Conservation (phyloP, 768 basidiomycete species). For the Auricularia heimuer region DNA sequence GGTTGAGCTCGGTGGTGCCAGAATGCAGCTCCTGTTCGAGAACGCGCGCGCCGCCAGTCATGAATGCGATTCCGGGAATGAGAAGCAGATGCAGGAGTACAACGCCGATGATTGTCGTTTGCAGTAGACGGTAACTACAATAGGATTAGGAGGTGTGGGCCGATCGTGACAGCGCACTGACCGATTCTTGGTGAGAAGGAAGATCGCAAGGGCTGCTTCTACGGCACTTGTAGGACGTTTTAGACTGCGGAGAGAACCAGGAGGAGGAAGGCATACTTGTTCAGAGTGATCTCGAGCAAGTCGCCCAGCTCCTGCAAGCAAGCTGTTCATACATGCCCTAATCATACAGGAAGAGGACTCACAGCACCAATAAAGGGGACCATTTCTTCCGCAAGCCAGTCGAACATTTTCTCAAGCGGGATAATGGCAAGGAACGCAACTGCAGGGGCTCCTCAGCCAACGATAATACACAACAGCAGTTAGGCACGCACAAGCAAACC, state of each 20-base stretch:
- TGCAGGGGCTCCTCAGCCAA: constrained; percentile 13
- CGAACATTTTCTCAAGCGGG: constrained; percentile 55
- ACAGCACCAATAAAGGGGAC: constrained; percentile 42
- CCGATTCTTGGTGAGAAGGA: constrained; percentile 61
- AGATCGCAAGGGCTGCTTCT: constrained; percentile 62
- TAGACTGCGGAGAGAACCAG: background rate
- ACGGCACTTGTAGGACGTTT: constrained; percentile 36
- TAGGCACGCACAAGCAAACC: background rate
- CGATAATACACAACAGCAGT: background rate
- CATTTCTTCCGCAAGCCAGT: constrained; percentile 53
- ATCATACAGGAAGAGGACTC: background rate
- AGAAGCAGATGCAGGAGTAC: constrained; percentile 29
- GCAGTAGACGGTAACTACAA: constrained; percentile 47
- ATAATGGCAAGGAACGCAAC: constrained; percentile 60
- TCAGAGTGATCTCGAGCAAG: constrained; percentile 13
- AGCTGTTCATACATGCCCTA: background rate
- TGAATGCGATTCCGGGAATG: constrained; percentile 58
- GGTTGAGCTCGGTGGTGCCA: constrained; percentile 49
- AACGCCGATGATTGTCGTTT: constrained; percentile 54
- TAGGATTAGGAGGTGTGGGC: background rate
- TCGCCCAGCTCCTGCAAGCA: background rate
- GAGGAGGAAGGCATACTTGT: constrained; percentile 39
- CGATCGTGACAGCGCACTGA: constrained; percentile 25
- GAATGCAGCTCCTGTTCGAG: constrained; percentile 57
- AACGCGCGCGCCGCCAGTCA: constrained; percentile 61